Evolutionary conservation across 1,284 basidiomycete genomes (phyloP).

Genomic region (Cryptococcus sp.): DNA sequence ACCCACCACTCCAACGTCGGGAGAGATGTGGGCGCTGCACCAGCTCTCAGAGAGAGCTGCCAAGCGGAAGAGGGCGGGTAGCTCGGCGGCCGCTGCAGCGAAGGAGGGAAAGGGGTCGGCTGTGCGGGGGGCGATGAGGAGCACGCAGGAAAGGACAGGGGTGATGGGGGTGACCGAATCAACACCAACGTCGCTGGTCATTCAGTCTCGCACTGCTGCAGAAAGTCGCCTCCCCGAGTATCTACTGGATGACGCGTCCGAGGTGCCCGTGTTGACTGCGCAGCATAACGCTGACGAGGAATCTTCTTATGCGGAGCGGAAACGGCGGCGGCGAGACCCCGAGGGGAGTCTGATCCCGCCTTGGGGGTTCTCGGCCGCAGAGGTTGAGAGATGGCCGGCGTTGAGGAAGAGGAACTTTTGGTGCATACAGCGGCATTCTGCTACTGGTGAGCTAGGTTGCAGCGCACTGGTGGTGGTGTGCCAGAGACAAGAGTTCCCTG

Average conservation of each 20-base stretch:
- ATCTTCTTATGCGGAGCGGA: background rate
- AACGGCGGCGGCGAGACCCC: background rate
- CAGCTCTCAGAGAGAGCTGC: conserved; percentile 9
- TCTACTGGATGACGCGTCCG: background rate
- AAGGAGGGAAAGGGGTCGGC: background rate
- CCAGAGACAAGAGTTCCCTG: too few relatives aligned
- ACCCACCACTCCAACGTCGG: too few relatives aligned
- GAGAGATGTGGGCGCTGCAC: conserved; percentile 21
- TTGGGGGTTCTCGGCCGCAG: conserved; percentile 29
- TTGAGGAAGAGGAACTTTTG: conserved; percentile 37
- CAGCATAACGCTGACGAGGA: background rate
- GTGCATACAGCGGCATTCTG: conserved; percentile 44
- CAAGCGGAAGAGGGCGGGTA: too few relatives aligned
- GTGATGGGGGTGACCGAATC: background rate
- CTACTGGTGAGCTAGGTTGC: conserved; percentile 25
- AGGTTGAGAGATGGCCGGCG: conserved; percentile 29
- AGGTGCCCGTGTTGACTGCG: background rate
- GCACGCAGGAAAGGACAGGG: background rate
- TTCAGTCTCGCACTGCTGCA: background rate
- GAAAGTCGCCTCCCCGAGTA: background rate
- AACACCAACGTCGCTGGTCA: background rate
- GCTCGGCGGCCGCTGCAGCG: too few relatives aligned
- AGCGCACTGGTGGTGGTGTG: too few relatives aligned
- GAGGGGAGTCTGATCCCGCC: conserved; percentile 3
- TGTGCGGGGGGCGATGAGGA: background rate